Evolutionary conservation across 2,329 filamentous ascomycete species (phyloP).

Genomic region (Geosmithia morbida): DNA sequence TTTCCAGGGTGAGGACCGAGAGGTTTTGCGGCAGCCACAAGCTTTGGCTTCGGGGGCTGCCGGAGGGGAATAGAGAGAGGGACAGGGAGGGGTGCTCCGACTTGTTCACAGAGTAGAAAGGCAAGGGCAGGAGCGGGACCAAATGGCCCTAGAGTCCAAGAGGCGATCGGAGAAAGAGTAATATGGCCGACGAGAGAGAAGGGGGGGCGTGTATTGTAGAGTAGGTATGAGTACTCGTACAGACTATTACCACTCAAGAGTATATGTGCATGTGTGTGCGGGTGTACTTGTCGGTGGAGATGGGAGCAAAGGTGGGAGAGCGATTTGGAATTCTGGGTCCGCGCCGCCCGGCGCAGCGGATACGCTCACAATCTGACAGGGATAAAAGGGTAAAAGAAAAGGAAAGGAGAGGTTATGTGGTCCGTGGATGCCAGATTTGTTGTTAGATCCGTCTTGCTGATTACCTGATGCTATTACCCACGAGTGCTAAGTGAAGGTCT

Average conservation of each 20-base stretch:
- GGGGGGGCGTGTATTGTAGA: not conserved
- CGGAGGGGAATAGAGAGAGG: not conserved
- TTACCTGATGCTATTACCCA: not conserved
- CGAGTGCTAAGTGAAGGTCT: not conserved
- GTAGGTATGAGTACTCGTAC: too few relatives aligned
- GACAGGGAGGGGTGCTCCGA: not conserved
- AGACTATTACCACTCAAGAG: too few relatives aligned
- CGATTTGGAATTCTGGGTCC: not conserved
- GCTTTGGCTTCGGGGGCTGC: not conserved
- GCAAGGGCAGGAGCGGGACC: not conserved
- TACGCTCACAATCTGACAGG: not conserved
- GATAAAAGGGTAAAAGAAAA: not conserved
- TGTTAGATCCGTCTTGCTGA: not conserved
- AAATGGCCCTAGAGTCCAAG: not conserved
- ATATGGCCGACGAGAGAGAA: not conserved
- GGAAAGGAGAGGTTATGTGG: not conserved
- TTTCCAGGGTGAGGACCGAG: not conserved
- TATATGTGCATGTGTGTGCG: not conserved
- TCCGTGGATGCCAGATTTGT: not conserved
- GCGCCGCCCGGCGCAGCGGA: not conserved
- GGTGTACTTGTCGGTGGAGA: not conserved
- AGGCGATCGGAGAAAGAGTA: not conserved
- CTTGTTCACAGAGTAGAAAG: not conserved
- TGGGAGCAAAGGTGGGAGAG: not conserved
- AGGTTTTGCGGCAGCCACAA: not conserved